Evolutionary conservation across 140 eudicot species (phyloP), one percentile per base, ranked within the genome.

Genomic region (Flaveria floridana): DNA sequence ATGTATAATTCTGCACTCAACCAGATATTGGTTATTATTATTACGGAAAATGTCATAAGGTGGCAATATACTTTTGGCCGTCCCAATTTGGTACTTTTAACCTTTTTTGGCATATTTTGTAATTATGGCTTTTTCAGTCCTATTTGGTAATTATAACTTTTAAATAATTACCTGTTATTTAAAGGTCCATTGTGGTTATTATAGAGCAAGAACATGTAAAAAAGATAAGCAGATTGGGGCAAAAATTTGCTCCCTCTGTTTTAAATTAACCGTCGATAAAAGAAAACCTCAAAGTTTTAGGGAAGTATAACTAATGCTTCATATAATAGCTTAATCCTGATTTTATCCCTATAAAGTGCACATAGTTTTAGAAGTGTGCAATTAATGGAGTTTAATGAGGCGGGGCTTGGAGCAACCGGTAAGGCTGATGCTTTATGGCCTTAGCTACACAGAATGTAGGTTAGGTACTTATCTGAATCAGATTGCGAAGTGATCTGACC

Each of bases 1-100:
- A 85, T 91, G 97, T 94, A 91, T 57, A 68, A 23, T 76, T 83
- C 81, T 42, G 68, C 66, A 30, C 76, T 77, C 64, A 55, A 65
- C 63, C 28, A 7, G 12, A 25, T n/a, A 14, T n/a, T 66, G 1
- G 47, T 28, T 64, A 34, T 37, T 30, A 63, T 63, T 65, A 65
- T 7, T 7, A 37, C 23, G 14, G 14, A 65, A 65, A 72, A 57
- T 19, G 67, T 39, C 55, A 67, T 42, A 72, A 37, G 44, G 19
- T 56, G 9, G 56, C 56, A 72, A 18, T 42, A 42, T 67, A 4
- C 55, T 67, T 37, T 67, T 67, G 56, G 55, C 3, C 10, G 34
- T 18, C 28, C 41, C 52, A 14, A 0, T 28, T 52, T 41, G 26
- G 16, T 68, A 21, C 21, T 68, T 11, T 44, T 20, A 66, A 39